A percentile compares a stretch with the other conserved stretches of the same genome.
Evolutionary conservation across 495 filamentous ascomycete genomes (phyloP).

Genomic region (Lepraria neglecta): DNA sequence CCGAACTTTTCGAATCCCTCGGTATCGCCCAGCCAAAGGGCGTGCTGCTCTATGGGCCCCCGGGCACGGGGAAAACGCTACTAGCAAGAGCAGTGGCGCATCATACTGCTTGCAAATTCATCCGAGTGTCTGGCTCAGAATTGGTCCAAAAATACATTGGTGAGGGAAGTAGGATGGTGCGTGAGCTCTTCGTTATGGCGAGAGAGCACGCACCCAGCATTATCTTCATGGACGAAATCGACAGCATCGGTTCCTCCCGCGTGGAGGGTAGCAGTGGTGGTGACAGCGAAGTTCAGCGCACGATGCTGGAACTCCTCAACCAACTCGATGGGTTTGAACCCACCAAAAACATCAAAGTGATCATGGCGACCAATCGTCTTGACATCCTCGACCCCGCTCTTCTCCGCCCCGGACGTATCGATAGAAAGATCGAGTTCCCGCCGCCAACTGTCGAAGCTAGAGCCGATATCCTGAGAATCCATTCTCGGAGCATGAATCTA

Average conservation of each 20-base stretch:
- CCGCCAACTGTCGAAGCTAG: slow-evolving; percentile 95
- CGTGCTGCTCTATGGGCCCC: slow-evolving; percentile 93
- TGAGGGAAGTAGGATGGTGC: slow-evolving; percentile 96
- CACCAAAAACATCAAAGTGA: slow-evolving; percentile 99
- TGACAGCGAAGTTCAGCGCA: slow-evolving; percentile 98
- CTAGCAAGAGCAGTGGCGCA: slow-evolving; percentile 93
- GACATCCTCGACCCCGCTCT: slow-evolving; percentile 96
- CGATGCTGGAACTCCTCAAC: slow-evolving; percentile 98
- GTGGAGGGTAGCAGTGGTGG: slow-evolving; percentile 93
- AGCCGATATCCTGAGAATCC: slow-evolving; percentile 96
- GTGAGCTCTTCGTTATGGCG: slow-evolving; percentile 98
- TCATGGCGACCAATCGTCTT: slow-evolving; percentile 98
- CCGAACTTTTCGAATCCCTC: slow-evolving; percentile 96
- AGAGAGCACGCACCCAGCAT: slow-evolving; percentile 98
- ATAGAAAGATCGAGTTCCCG: slow-evolving; percentile 99
- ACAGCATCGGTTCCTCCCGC: slow-evolving; percentile 94
- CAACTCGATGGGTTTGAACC: slow-evolving; percentile 98
- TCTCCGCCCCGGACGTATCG: slow-evolving; percentile 89
- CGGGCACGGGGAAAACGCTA: slow-evolving; percentile 95
- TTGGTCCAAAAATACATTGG: slow-evolving; percentile 99
- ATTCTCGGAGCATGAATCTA: slow-evolving; percentile 95
- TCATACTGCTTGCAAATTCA: slow-evolving; percentile 98
- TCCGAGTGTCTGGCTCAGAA: slow-evolving; percentile 91
- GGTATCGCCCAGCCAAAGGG: slow-evolving; percentile 98
- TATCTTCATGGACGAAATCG: slow-evolving; percentile 99